Conservation (phyloP, 192 early-diverging fungal species). For the Cetraspora pellucida region DNA sequence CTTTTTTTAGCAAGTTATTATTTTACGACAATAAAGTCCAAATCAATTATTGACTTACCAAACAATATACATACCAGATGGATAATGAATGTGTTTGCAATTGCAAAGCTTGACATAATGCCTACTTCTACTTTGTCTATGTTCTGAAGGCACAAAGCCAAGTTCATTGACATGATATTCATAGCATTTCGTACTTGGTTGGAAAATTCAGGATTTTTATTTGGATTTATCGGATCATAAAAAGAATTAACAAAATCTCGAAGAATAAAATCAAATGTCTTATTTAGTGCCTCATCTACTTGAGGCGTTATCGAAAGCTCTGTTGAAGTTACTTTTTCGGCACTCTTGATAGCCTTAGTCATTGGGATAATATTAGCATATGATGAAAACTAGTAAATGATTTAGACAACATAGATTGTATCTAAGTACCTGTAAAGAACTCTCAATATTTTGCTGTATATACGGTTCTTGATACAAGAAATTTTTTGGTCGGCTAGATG, state of each 20-base stretch:
- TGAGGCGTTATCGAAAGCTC: neutral
- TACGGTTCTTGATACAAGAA: neutral
- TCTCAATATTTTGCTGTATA: neutral
- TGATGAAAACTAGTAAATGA: neutral
- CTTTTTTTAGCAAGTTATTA: no score
- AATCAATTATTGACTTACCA: no score
- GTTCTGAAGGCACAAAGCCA: constrained; percentile 36
- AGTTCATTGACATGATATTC: constrained; percentile 46
- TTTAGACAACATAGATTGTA: no score
- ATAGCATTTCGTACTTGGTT: constrained; percentile 23
- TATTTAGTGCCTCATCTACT: neutral
- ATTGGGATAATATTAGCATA: neutral
- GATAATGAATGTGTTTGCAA: constrained; percentile 59
- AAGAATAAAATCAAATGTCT: constrained; percentile 9
- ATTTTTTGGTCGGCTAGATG: neutral
- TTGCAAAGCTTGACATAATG: constrained; percentile 50
- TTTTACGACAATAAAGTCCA: no score
- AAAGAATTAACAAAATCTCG: constrained; percentile 23
- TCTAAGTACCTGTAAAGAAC: no score
- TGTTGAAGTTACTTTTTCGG: no score
- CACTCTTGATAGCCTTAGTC: neutral
- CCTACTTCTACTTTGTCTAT: constrained; percentile 49
- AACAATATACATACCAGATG: constrained; percentile 49
- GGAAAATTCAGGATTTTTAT: constrained; percentile 9
- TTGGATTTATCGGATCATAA: constrained; percentile 25